phyloP scores from a whole-genome alignment of 768 basidiomycete genomes.

The Xerocomus spinulosus region DNA sequence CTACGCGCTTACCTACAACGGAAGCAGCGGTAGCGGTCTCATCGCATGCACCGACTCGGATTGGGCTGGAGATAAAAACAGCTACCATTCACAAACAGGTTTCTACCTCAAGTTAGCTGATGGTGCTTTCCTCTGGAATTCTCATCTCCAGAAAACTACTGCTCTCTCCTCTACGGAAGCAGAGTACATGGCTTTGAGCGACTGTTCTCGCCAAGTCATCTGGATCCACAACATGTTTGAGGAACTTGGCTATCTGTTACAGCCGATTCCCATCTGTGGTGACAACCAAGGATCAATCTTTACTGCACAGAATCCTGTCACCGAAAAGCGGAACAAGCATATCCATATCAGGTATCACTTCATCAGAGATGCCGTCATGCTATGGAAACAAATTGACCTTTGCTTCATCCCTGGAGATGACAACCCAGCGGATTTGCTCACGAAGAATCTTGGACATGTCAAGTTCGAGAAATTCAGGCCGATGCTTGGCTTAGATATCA shows the following conservation, averaged over 20 bases:
- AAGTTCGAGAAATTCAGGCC: too few species aligned
- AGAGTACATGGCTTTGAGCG: slow-evolving; percentile 40
- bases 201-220: slow-evolving; percentile 26
- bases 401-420: too few species aligned
- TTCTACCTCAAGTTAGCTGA: neutral
- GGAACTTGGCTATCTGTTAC: slow-evolving; percentile 15
- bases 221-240: slow-evolving; percentile 22
- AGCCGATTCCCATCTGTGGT: slow-evolving; percentile 8
- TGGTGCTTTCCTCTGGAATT: neutral
- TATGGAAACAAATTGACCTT: too few species aligned
- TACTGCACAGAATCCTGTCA: too few species aligned
- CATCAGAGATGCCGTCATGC: too few species aligned
- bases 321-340: too few species aligned
- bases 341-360: too few species aligned
- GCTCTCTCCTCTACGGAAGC: slow-evolving; percentile 34
- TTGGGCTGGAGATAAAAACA: neutral
- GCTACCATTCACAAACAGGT: neutral
- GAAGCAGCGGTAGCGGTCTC: neutral
- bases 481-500: too few species aligned
- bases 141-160: slow-evolving; percentile 4
- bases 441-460: too few species aligned
- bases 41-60: neutral
- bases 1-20: slow-evolving; percentile 1
- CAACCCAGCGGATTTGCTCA: too few species aligned
- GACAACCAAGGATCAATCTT: neutral